Conservation (phyloP, 805 yeast genomes). For the Cyberlindnera xylosilytica region DNA sequence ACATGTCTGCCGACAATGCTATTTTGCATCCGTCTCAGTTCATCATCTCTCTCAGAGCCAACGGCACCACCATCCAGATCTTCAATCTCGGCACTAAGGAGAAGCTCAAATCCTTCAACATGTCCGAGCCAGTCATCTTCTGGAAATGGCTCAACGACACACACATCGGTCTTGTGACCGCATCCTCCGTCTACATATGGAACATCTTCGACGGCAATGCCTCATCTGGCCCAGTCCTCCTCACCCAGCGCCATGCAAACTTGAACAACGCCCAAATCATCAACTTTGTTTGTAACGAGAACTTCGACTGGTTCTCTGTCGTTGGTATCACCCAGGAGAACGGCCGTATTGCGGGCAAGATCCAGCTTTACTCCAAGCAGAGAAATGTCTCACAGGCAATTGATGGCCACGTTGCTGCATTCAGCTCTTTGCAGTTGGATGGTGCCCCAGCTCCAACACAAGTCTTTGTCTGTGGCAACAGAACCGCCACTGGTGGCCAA, state of each 20-base stretch:
- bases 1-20: slow-evolving; percentile 96
- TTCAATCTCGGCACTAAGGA: slow-evolving; percentile 86
- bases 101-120: slow-evolving; percentile 81
- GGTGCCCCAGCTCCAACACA: slow-evolving; percentile 71
- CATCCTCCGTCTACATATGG: slow-evolving; percentile 73
- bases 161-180: slow-evolving; percentile 81
- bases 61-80: slow-evolving; percentile 93
- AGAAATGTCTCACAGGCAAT: slow-evolving; percentile 94
- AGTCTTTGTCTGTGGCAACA: slow-evolving; percentile 90
- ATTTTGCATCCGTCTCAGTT: slow-evolving; percentile 91
- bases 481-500: slow-evolving; percentile 72
- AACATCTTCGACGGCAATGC: slow-evolving; percentile 78
- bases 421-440: slow-evolving; percentile 71
- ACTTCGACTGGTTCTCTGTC: slow-evolving; percentile 88
- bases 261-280: slow-evolving; percentile 83
- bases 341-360: slow-evolving; percentile 93
- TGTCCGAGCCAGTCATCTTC: slow-evolving; percentile 85
- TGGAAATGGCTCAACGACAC: slow-evolving; percentile 90
- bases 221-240: slow-evolving; percentile 69
- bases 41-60: slow-evolving; percentile 91
- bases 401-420: slow-evolving; percentile 95
- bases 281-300: slow-evolving; percentile 78
- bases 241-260: slow-evolving; percentile 81
- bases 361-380: slow-evolving; percentile 84
- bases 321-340: slow-evolving; percentile 94